A percentile compares a stretch with the other conserved stretches of the same genome.
phyloP scores from a whole-genome alignment of 257 asterid genomes.

The Plantago elongata region DNA sequence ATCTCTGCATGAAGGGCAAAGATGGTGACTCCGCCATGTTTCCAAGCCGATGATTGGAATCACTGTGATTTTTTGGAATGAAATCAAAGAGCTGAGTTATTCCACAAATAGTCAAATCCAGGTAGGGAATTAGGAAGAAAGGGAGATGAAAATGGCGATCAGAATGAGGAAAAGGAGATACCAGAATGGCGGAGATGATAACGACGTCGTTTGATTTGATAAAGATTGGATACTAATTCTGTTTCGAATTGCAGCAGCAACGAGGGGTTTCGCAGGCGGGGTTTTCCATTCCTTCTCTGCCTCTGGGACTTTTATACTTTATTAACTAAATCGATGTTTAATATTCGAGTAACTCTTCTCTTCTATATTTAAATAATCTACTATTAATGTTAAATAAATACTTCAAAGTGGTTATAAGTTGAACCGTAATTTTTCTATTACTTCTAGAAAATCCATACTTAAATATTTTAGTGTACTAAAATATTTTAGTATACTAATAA shows the following conservation, averaged over 20 bases:
- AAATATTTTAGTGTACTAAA: no score
- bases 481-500: no score
- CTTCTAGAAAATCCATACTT: no score
- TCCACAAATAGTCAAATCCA: not conserved
- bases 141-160: no score
- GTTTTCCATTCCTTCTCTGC: slow-evolving; percentile 19
- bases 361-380: no score
- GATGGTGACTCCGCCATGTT: slow-evolving; percentile 57
- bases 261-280: slow-evolving; percentile 35
- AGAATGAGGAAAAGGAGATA: not conserved
- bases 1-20: slow-evolving; percentile 28
- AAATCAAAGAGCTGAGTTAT: no score
- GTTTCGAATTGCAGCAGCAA: no score
- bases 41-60: slow-evolving; percentile 50
- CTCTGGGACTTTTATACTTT: not conserved
- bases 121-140: no score
- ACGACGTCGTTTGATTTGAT: slow-evolving; percentile 16
- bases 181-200: not conserved
- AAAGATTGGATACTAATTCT: not conserved
- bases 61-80: not conserved
- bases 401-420: no score
- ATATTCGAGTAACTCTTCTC: no score
- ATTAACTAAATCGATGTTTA: not conserved
- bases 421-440: no score
- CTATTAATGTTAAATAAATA: no score